Evolutionary conservation across 305 asterid species (phyloP).

Genomic region (Fraxinus nigra): DNA sequence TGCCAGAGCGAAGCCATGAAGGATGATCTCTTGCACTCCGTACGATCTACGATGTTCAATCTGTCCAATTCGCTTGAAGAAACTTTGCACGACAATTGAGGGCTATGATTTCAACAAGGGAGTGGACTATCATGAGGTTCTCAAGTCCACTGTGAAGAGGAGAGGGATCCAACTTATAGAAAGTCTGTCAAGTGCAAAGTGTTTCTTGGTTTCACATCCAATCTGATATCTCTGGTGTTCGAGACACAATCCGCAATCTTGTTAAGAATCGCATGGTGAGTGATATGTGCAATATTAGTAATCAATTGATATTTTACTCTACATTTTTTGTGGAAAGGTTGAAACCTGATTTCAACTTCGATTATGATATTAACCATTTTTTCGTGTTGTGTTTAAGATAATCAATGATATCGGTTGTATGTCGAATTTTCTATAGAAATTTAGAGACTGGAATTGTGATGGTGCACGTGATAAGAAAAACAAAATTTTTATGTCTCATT

Average conservation of each 20-base stretch:
- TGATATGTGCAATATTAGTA: too few relatives aligned
- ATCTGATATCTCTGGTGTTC: too few relatives aligned
- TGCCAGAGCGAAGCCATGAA: slow-evolving; percentile 32
- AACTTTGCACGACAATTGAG: slow-evolving; percentile 43
- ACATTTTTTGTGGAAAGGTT: slow-evolving; percentile 6
- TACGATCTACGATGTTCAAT: slow-evolving; percentile 57
- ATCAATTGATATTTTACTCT: neutral
- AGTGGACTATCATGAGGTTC: slow-evolving; percentile 56
- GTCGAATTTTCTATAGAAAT: too few relatives aligned
- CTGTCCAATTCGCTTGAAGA: slow-evolving; percentile 69
- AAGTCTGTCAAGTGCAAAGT: too few relatives aligned
- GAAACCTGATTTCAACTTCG: neutral
- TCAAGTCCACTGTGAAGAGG: slow-evolving; percentile 50
- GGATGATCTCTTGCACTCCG: slow-evolving; percentile 41
- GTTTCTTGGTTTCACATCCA: too few relatives aligned
- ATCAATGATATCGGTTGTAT: neutral
- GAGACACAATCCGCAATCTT: too few relatives aligned
- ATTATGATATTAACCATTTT: neutral
- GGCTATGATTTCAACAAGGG: slow-evolving; percentile 89
- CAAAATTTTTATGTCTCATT: too few relatives aligned
- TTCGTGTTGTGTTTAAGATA: neutral
- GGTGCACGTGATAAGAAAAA: too few relatives aligned
- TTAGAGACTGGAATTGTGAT: too few relatives aligned
- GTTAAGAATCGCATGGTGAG: too few relatives aligned
- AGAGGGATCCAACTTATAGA: too few relatives aligned